Percentiles rank a stretch among this genome's conserved stretches.
phyloP scores from a whole-genome alignment of 1,284 basidiomycete species.

The Neolentinus lepideus region DNA sequence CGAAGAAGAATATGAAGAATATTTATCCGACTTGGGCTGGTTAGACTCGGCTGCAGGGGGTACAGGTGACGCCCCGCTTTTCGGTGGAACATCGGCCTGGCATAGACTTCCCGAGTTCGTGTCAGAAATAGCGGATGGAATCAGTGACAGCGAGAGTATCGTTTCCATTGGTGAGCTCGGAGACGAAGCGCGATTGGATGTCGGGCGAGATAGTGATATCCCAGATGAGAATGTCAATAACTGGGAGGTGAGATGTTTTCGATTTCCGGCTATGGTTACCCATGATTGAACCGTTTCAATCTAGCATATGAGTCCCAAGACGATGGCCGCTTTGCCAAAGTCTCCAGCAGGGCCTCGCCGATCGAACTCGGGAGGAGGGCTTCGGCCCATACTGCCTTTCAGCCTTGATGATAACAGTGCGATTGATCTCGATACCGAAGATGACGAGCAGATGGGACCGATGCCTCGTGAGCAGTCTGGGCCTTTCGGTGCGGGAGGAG shows the following conservation, averaged over 20 bases:
- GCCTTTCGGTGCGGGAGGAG: constrained; percentile 69
- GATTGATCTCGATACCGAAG: constrained; percentile 42
- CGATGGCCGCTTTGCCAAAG: constrained; percentile 84
- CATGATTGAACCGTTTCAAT: constrained; percentile 4
- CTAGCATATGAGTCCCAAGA: constrained; percentile 91
- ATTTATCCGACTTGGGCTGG: constrained; percentile 74
- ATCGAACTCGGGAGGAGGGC: constrained; percentile 70
- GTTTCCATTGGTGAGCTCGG: constrained; percentile 83
- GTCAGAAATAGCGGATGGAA: constrained; percentile 67
- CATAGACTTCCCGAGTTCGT: constrained; percentile 64
- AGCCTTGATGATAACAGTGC: constrained; percentile 69
- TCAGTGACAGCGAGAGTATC: constrained; percentile 88
- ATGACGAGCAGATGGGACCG: constrained; percentile 64
- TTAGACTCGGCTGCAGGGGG: constrained; percentile 37
- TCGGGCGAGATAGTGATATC: constrained; percentile 51
- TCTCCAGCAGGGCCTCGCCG: constrained; percentile 76
- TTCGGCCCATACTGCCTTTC: constrained; percentile 80
- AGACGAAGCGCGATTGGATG: constrained; percentile 63
- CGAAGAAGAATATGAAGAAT: constrained; percentile 85
- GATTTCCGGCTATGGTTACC: constrained; percentile 1
- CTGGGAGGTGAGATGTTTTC: constrained; percentile 70
- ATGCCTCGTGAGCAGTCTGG: constrained; percentile 67
- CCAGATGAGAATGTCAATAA: constrained; percentile 82
- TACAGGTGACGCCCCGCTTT: constrained; percentile 28
- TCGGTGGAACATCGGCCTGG: constrained; percentile 66